Percentiles rank a stretch among this genome's conserved stretches.
phyloP scores from a whole-genome alignment of 2,329 filamentous ascomycete species.

The Aquanectria penicillioides region DNA sequence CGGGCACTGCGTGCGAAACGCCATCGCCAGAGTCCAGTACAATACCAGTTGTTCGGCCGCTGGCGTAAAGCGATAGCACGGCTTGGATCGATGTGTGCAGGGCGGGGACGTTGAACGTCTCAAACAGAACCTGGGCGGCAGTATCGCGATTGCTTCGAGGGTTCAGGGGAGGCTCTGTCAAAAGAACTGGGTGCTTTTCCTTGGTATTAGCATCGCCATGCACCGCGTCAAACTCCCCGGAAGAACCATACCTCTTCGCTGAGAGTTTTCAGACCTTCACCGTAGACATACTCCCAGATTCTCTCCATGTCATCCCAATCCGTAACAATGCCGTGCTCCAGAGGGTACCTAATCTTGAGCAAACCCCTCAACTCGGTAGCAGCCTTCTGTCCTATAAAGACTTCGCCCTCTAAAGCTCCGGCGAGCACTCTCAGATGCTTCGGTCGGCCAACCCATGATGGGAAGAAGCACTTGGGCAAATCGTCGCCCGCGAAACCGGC shows the following conservation, averaged over 20 bases:
- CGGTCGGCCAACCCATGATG: conserved; percentile 94
- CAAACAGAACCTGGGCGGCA: conserved; percentile 96
- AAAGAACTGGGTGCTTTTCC: conserved; percentile 85
- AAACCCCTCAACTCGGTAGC: conserved; percentile 91
- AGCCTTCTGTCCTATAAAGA: conserved; percentile 91
- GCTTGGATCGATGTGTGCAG: conserved; percentile 98
- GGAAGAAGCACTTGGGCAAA: conserved; percentile 95
- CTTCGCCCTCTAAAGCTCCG: conserved; percentile 95
- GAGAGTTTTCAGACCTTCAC: conserved; percentile 93
- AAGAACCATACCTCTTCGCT: conserved; percentile 81
- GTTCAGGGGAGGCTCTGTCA: conserved; percentile 96
- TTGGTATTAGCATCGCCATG: conserved; percentile 28
- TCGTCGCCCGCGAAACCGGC: conserved; percentile 98
- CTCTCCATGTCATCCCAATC: conserved; percentile 99
- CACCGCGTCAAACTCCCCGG: not conserved
- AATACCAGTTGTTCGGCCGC: conserved; percentile 93
- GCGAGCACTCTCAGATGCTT: conserved; percentile 96
- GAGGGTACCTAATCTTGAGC: conserved; percentile 93
- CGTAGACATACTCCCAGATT: conserved; percentile 99
- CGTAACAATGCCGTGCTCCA: conserved; percentile 98
- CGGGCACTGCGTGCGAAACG: conserved; percentile 95
- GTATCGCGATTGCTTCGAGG: conserved; percentile 95
- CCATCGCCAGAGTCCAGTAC: conserved; percentile 96
- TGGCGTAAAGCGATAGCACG: conserved; percentile 94
- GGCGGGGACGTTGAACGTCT: conserved; percentile 98